Percentiles rank a stretch among this genome's conserved stretches.
These are phyloP conservation scores for Annona squamosa DNA, from an alignment of 164 flowering plant genomes.

Conservation along the genomic window DNA sequence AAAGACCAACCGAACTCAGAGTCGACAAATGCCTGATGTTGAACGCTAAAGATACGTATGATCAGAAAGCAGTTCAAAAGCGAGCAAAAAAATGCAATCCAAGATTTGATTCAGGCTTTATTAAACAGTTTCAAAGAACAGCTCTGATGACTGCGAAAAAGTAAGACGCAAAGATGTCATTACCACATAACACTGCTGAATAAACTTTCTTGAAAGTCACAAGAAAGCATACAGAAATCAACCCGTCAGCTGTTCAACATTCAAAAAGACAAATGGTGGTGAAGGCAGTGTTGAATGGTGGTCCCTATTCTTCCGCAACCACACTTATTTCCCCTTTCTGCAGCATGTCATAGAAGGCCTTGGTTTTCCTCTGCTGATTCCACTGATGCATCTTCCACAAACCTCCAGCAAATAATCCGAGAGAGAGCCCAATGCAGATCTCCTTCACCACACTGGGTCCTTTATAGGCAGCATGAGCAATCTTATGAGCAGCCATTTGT, in stretches of 20 bases:
- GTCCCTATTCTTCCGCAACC: constrained; percentile 18
- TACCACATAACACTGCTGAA: neutral
- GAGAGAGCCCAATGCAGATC: constrained; percentile 19
- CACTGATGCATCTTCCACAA: constrained; percentile 37
- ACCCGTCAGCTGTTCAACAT: neutral
- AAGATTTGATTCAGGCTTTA: neutral
- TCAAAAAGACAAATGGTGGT: neutral
- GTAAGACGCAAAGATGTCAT: neutral
- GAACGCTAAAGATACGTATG: no score
- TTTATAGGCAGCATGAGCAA: constrained; percentile 29
- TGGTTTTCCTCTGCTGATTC: constrained; percentile 30
- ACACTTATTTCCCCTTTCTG: constrained; percentile 31
- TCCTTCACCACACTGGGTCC: constrained; percentile 35
- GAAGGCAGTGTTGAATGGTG: neutral
- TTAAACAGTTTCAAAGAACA: neutral
- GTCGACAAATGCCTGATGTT: no score
- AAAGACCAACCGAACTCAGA: no score
- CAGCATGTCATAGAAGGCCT: constrained; percentile 25
- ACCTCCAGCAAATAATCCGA: constrained; percentile 25
- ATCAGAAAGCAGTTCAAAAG: no score
- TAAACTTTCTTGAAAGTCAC: neutral
- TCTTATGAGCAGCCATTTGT: constrained; percentile 23
- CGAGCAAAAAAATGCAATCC: no score
- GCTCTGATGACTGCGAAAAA: neutral
- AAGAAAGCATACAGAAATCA: neutral